Conservation (phyloP, 176 grass and related monocot genomes). For the Saccharum officinarum region DNA sequence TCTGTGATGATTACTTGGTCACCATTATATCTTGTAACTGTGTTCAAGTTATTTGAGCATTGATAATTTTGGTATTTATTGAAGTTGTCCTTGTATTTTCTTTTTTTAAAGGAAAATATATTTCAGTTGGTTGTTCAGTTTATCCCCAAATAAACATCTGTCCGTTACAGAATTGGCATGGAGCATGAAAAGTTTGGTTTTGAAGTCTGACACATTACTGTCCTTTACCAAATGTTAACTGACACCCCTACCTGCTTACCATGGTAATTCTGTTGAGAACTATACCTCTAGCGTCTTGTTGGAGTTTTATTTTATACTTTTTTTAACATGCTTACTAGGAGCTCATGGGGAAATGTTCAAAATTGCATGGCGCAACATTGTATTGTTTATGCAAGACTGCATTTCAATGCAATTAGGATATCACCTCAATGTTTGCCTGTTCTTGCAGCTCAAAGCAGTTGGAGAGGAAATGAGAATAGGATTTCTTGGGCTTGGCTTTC, state of each 20-base stretch:
- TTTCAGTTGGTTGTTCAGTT: not conserved
- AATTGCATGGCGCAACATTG: not conserved
- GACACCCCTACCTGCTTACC: not conserved
- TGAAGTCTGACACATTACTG: slow-evolving; percentile 48
- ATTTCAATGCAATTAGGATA: slow-evolving; percentile 5
- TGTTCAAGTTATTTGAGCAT: too few species aligned
- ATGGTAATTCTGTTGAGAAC: not conserved
- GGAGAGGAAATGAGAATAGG: slow-evolving; percentile 96
- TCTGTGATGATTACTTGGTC: not conserved
- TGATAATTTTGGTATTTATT: too few species aligned
- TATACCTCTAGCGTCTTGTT: not conserved
- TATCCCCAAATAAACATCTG: not conserved
- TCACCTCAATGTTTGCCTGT: not conserved
- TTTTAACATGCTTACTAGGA: not conserved
- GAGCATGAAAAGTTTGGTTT: slow-evolving; percentile 99
- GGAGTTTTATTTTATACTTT: not conserved
- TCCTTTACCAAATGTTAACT: not conserved
- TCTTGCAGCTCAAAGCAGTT: slow-evolving; percentile 87
- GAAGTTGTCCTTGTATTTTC: not conserved
- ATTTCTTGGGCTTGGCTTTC: slow-evolving; percentile 97
- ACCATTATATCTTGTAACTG: not conserved
- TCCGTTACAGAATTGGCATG: slow-evolving; percentile 79
- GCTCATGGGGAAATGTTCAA: not conserved
- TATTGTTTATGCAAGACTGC: not conserved
- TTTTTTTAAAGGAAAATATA: not conserved